A percentile compares a stretch with the other conserved stretches of the same genome.
Conservation (phyloP, 2,329 filamentous ascomycete species). For the Passalora sequoiae region DNA sequence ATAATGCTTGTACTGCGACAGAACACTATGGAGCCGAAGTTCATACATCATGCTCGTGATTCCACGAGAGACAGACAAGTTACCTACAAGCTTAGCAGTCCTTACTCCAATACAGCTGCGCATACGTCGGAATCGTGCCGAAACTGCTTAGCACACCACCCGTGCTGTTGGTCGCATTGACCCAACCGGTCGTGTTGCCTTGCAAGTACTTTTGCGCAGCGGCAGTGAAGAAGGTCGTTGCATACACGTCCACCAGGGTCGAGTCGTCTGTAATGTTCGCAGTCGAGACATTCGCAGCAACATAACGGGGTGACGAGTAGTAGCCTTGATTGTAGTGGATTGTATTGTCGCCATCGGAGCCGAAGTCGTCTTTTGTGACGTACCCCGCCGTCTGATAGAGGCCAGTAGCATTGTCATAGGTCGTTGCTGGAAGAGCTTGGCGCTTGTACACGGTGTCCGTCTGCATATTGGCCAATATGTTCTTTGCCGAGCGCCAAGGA, state of each 20-base stretch:
- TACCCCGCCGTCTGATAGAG: constrained; percentile 44
- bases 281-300: constrained; percentile 20
- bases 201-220: constrained; percentile 17
- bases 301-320: constrained; percentile 14
- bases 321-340: constrained; percentile 36
- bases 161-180: constrained; percentile 20
- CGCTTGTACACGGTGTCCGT: constrained; percentile 23
- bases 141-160: constrained; percentile 17
- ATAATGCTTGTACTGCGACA: no score
- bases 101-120: constrained; percentile 18
- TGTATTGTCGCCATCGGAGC: constrained; percentile 54
- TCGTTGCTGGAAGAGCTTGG: constrained; percentile 8
- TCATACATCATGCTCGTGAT: no score
- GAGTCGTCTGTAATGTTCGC: constrained; percentile 17
- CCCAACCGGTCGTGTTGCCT: constrained; percentile 18
- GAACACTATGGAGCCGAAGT: no score
- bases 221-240: constrained; percentile 17
- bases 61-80: no score
- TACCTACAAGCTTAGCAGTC: no score
- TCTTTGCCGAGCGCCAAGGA: constrained; percentile 19
- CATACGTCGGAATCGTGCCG: constrained; percentile 16
- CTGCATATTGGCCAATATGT: constrained; percentile 23
- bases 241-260: constrained; percentile 20
- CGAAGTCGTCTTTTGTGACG: constrained; percentile 54
- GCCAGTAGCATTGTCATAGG: constrained; percentile 15